Conservation (phyloP, 805 yeast genomes). For the Teunomyces kruisii region DNA sequence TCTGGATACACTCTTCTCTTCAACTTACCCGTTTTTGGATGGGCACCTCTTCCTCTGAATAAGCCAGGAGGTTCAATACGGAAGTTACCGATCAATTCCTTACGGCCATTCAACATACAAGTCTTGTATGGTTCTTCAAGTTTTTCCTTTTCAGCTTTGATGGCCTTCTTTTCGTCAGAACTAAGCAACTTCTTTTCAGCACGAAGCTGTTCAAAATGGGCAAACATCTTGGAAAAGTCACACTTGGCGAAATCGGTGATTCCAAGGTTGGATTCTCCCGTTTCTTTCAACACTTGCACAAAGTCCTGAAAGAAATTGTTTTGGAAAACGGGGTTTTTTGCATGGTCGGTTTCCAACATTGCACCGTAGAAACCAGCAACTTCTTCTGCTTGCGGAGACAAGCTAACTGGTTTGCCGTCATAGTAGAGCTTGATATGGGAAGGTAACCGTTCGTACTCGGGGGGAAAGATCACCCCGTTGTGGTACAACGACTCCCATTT, state of each 20-base stretch:
- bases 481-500: conserved; percentile 89
- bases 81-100: conserved; percentile 91
- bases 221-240: conserved; percentile 75
- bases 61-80: conserved; percentile 95
- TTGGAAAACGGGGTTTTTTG: conserved; percentile 80
- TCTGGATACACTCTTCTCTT: conserved; percentile 88
- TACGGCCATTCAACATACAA: conserved; percentile 82
- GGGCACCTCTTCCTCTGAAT: conserved; percentile 95
- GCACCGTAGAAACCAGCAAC: conserved; percentile 96
- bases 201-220: conserved; percentile 65
- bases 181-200: conserved; percentile 71
- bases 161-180: conserved; percentile 69
- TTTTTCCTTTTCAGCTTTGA: conserved; percentile 71
- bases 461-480: conserved; percentile 91
- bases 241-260: conserved; percentile 62
- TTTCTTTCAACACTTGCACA: conserved; percentile 60
- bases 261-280: conserved; percentile 56
- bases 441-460: conserved; percentile 86
- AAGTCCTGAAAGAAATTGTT: conserved; percentile 86
- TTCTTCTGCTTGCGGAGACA: conserved; percentile 87
- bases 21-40: conserved; percentile 91
- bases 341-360: conserved; percentile 84
- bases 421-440: conserved; percentile 70
- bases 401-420: conserved; percentile 69
- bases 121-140: conserved; percentile 78